phyloP scores from a whole-genome alignment of 768 basidiomycete species.

The Lentinus brumalis region DNA sequence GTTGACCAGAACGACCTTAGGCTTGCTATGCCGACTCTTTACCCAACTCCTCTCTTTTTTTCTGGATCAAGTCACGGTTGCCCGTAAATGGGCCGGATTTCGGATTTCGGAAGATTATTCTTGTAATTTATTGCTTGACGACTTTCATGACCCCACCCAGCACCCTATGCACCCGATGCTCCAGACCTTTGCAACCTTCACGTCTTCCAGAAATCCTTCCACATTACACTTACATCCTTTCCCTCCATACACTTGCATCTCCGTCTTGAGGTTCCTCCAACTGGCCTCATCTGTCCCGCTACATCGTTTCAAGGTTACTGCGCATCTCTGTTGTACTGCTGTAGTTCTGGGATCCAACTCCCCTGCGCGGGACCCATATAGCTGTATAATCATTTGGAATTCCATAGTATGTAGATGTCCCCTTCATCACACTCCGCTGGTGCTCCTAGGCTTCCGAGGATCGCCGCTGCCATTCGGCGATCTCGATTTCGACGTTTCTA shows the following conservation, averaged over 20 bases:
- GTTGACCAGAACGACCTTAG: too few relatives aligned
- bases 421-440: too few relatives aligned
- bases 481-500: too few relatives aligned
- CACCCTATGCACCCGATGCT: background rate
- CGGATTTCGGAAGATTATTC: background rate
- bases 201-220: too few relatives aligned
- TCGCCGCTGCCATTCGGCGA: too few relatives aligned
- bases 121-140: slow-evolving; percentile 1
- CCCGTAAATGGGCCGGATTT: background rate
- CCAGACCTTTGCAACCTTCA: too few relatives aligned
- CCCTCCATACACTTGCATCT: background rate
- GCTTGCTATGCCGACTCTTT: too few relatives aligned
- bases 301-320: background rate
- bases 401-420: background rate
- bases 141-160: background rate
- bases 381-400: background rate
- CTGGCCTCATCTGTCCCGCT: too few relatives aligned
- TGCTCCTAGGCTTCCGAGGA: too few relatives aligned
- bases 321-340: background rate
- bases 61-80: too few relatives aligned
- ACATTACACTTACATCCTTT: background rate
- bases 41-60: background rate
- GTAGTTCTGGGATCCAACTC: background rate
- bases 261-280: background rate
- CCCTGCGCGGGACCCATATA: background rate